phyloP scores from a whole-genome alignment of 2,329 filamentous ascomycete species.

The Nannizziopsis arthrosporioides region DNA sequence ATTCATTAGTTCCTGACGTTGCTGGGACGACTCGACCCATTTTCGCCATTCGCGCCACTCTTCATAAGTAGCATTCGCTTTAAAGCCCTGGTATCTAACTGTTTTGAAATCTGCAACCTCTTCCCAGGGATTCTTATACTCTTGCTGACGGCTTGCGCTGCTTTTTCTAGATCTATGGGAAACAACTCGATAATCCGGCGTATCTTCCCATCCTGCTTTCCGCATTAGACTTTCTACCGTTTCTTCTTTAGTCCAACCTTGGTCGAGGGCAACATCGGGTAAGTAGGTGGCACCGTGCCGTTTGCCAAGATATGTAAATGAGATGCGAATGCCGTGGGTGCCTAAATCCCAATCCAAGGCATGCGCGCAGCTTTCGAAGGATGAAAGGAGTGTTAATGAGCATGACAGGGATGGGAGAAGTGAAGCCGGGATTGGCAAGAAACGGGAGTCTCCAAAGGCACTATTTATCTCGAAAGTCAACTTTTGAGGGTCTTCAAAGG shows the following conservation, averaged over 20 bases:
- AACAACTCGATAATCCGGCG: conserved; percentile 24
- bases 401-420: conserved; percentile 40
- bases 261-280: conserved; percentile 80
- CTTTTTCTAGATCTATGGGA: conserved; percentile 31
- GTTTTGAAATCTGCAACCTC: conserved; percentile 63
- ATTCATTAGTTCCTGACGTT: conserved; percentile 8
- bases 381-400: conserved; percentile 68
- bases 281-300: conserved; percentile 81
- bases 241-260: conserved; percentile 92
- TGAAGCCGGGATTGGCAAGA: conserved; percentile 44
- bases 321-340: conserved; percentile 74
- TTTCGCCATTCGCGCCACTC: conserved; percentile 72
- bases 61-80: conserved; percentile 55
- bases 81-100: conserved; percentile 76
- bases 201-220: conserved; percentile 82
- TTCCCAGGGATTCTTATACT: conserved; percentile 48
- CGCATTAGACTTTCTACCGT: conserved; percentile 79
- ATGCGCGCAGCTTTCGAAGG: conserved; percentile 66
- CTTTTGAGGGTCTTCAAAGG: background rate
- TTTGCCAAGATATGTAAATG: conserved; percentile 61
- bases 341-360: conserved; percentile 79
- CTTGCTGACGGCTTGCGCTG: conserved; percentile 22
- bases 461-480: conserved; percentile 25
- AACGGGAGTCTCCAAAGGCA: conserved; percentile 53
- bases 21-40: conserved; percentile 43